Conservation (phyloP, 768 basidiomycete species). For the Psilocybe cyanescens region DNA sequence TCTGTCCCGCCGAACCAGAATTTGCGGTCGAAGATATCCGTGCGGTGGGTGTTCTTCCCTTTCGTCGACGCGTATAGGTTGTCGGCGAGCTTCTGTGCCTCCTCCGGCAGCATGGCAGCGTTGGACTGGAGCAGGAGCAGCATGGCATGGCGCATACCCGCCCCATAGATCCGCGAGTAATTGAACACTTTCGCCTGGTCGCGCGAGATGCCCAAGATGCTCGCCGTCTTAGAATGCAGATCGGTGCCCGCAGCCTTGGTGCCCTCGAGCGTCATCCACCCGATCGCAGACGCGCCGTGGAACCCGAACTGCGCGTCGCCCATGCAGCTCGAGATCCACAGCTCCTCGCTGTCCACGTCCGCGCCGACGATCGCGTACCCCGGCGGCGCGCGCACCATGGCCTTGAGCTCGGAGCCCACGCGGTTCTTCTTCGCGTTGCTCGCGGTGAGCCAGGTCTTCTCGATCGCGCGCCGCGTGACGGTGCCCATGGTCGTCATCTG, state of each 20-base stretch:
- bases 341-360: constrained; percentile 97
- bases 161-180: constrained; percentile 98
- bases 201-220: constrained; percentile 88
- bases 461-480: constrained; percentile 95
- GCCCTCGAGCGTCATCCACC: constrained; percentile 99
- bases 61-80: constrained; percentile 93
- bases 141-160: constrained; percentile 92
- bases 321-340: constrained; percentile 99
- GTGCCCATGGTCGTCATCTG: constrained; percentile 99
- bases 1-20: constrained; percentile 99
- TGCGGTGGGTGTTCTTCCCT: constrained; percentile 82
- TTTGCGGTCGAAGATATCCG: constrained; percentile 75
- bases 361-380: constrained; percentile 97
- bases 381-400: constrained; percentile 93
- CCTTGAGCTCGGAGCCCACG: constrained; percentile 97
- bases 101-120: constrained; percentile 72
- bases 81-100: constrained; percentile 81
- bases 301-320: constrained; percentile 97
- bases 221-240: constrained; percentile 95
- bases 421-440: constrained; percentile 98
- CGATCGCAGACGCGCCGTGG: constrained; percentile 95
- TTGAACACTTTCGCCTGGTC: constrained; percentile 99
- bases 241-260: constrained; percentile 95
- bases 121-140: constrained; percentile 87
- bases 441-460: constrained; percentile 97